Evolutionary conservation across 2,329 filamentous ascomycete species (phyloP).

Genomic region (Rhinocladiella mackenziei): DNA sequence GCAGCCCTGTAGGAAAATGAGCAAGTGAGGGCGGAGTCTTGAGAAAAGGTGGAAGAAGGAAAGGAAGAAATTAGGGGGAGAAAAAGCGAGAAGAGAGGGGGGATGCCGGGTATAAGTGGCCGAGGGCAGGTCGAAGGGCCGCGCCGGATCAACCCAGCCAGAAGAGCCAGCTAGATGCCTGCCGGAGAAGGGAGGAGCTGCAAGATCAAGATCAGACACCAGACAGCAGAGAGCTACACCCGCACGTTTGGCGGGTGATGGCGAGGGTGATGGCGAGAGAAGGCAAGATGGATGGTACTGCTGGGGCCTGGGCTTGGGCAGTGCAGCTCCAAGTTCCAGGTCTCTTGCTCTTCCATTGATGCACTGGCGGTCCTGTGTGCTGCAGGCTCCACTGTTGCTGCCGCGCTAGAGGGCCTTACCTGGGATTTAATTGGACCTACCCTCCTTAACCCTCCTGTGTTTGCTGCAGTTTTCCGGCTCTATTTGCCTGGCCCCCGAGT

Average conservation of each 20-base stretch:
- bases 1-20: too few species aligned
- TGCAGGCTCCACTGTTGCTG: slow-evolving; percentile 11
- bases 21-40: slow-evolving; percentile 42
- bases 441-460: too few species aligned
- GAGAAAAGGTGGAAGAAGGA: slow-evolving; percentile 38
- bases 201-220: too few species aligned
- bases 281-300: background rate
- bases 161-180: too few species aligned
- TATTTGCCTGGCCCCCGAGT: slow-evolving; percentile 7
- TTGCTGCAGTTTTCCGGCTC: slow-evolving; percentile 21
- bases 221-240: too few species aligned
- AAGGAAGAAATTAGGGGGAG: slow-evolving; percentile 10
- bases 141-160: slow-evolving; percentile 22
- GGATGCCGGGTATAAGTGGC: slow-evolving; percentile 25
- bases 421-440: slow-evolving; percentile 9
- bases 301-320: too few species aligned
- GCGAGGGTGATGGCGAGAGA: too few species aligned
- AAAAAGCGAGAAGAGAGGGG: slow-evolving; percentile 37
- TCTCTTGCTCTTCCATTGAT: too few species aligned
- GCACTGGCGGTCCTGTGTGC: background rate
- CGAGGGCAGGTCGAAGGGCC: slow-evolving; percentile 19
- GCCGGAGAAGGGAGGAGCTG: slow-evolving; percentile 1
- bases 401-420: slow-evolving; percentile 15
- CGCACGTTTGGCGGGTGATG: too few species aligned
- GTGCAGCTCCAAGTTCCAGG: too few species aligned